These are phyloP conservation scores for Lactarius akahatsu DNA, from an alignment of 768 basidiomycete species.

Conservation along the genomic window DNA sequence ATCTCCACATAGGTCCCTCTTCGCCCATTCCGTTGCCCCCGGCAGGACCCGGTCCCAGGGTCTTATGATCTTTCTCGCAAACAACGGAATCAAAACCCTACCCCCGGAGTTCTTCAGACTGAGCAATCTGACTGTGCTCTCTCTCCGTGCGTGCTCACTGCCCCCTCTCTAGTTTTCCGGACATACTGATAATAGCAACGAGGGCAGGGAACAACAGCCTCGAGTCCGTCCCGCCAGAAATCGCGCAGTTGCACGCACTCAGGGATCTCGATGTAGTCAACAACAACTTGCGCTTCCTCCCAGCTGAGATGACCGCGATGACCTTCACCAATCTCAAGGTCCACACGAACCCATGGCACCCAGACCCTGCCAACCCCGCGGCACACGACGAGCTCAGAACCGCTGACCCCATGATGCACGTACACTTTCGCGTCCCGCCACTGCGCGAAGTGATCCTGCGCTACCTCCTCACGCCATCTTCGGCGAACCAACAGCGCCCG, in stretches of 20 bases:
- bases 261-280: conserved; percentile 27
- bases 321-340: conserved; percentile 22
- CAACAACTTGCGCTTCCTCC: conserved; percentile 27
- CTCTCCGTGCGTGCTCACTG: conserved; percentile 22
- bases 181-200: background rate
- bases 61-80: conserved; percentile 26
- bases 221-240: conserved; percentile 24
- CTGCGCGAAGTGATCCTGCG: conserved; percentile 28
- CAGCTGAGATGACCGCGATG: conserved; percentile 27
- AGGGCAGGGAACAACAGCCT: conserved; percentile 26
- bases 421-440: conserved; percentile 21
- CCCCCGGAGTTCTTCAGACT: conserved; percentile 27
- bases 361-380: conserved; percentile 10
- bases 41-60: conserved; percentile 11
- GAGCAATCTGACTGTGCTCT: conserved; percentile 27
- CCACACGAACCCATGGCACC: conserved; percentile 27
- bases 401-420: conserved; percentile 1
- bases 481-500: background rate
- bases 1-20: conserved; percentile 11
- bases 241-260: conserved; percentile 22
- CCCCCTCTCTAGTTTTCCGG: background rate
- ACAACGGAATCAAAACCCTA: conserved; percentile 24
- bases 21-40: background rate
- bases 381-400: background rate
- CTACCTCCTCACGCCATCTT: conserved; percentile 23